Evolutionary conservation across 805 yeast species (phyloP), one percentile per base, ranked within the genome.

Genomic region (Hemisphaericaspora nanyangensis): DNA sequence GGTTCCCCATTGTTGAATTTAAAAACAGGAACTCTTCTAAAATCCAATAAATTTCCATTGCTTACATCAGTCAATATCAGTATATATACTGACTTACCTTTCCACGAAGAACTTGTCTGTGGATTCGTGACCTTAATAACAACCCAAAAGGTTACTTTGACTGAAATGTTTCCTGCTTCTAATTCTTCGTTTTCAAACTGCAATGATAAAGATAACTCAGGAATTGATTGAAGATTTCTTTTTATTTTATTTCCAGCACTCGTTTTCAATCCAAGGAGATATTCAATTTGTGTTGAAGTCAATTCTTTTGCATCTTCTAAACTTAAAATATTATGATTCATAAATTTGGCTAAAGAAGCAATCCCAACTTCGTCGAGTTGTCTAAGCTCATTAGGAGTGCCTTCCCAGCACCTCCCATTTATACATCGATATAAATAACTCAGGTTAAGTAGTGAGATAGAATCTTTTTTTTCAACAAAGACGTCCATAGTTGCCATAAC

Each of bases 321-420:
- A 2, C 49, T 47, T 3, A 35, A 39, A 2, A 77, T 45, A n/a
- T 64, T 56, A 7, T 62, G 61, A 16, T 55, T 60, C 0, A 57
- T 54, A 37, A 75, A 56, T 32, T 62, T 65, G 29, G 68, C 54
- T 0, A 70, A 65, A 18, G 67, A 56, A 0, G 60, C 66, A 2
- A 65, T 41, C 0, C 77, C 80, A 16, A 77, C 54, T 5, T 71
- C 74, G 19, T 69, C 70, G 8, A 77, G 38, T 39, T 77, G 82
- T 35, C 68, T 53, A n/a, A 77, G 49, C 4, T 66, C 67, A 50
- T 64, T 60, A 0, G 72, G 52, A 0, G 70, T 50, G 37, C 66
- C 69, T 43, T 75, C 80, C 83, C 83, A 77, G 12, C 77, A 63
- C 41, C 58, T 63, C 0, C 76, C 74, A 32, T 50, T 52, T 1